These are phyloP conservation scores for Suhomyces guaymorum DNA, from an alignment of 1,139 yeast genomes.

Conservation along the genomic window DNA sequence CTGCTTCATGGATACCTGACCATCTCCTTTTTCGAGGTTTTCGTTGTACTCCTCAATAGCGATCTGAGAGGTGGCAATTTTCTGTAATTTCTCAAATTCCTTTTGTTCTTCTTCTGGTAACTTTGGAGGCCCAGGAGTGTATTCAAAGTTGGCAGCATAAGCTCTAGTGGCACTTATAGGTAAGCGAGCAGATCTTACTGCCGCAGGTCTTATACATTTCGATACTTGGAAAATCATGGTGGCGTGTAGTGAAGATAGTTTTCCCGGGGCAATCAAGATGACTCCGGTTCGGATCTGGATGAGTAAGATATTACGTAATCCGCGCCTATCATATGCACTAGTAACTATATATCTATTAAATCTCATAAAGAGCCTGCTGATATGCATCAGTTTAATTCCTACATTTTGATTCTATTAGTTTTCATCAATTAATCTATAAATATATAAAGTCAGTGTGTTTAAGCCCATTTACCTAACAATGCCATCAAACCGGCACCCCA, in stretches of 20 bases:
- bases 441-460: conserved; percentile 1
- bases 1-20: background rate
- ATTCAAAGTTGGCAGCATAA: conserved; percentile 30
- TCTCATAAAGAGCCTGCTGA: too few relatives aligned
- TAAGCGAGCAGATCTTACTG: background rate
- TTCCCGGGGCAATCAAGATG: too few relatives aligned
- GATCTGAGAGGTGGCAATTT: conserved; percentile 75
- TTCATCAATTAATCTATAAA: conserved; percentile 3
- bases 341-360: too few relatives aligned
- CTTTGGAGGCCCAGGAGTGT: conserved; percentile 76
- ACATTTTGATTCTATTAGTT: too few relatives aligned
- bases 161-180: background rate
- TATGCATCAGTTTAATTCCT: too few relatives aligned
- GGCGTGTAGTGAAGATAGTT: background rate
- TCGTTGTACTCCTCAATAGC: conserved; percentile 77
- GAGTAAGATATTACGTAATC: background rate
- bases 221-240: conserved; percentile 1
- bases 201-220: background rate
- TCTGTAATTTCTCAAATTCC: conserved; percentile 85
- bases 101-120: conserved; percentile 86
- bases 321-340: too few relatives aligned
- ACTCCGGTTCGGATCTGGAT: background rate
- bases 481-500: conserved; percentile 86
- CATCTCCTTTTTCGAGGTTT: conserved; percentile 27
- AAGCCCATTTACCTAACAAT: conserved; percentile 87